Conservation (phyloP, 75 land plant species). For the Selaginella moellendorffii region DNA sequence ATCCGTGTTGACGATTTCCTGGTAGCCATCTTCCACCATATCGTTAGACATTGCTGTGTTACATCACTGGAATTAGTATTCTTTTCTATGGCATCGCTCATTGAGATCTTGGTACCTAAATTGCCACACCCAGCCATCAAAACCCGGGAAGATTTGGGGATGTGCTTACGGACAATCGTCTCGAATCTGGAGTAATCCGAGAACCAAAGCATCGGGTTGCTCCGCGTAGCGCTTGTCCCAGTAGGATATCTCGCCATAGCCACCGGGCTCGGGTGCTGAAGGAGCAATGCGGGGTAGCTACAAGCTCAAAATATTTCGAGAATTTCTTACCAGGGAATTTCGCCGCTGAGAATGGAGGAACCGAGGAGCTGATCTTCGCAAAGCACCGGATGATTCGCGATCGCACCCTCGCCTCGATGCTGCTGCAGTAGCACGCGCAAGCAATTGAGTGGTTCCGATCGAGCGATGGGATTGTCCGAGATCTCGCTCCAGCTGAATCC, state of each 20-base stretch:
- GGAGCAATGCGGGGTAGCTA: background rate
- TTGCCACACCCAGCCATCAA: conserved; percentile 94
- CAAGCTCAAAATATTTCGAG: background rate
- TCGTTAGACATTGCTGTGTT: conserved; percentile 78
- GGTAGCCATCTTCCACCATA: conserved; percentile 84
- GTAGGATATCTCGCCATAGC: conserved; percentile 67
- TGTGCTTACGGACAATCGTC: conserved; percentile 46
- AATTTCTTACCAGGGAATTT: background rate
- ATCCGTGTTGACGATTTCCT: conserved; percentile 74
- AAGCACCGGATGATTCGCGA: no score
- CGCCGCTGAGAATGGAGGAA: background rate
- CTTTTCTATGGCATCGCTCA: background rate
- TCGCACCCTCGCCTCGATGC: no score
- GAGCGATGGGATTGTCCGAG: no score
- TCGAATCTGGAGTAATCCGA: conserved; percentile 61
- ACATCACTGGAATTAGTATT: background rate
- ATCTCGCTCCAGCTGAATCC: no score
- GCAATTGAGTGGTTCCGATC: no score
- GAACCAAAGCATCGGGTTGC: conserved; percentile 59
- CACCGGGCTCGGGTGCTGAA: background rate
- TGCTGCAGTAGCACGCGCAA: no score
- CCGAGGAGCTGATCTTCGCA: no score
- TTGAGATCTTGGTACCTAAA: conserved; percentile 35
- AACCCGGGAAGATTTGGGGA: conserved; percentile 39
- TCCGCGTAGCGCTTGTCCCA: conserved; percentile 76